These are phyloP conservation scores for Aspergillus puulaauensis DNA, from an alignment of 2,329 filamentous ascomycete species.

Conservation along the genomic window DNA sequence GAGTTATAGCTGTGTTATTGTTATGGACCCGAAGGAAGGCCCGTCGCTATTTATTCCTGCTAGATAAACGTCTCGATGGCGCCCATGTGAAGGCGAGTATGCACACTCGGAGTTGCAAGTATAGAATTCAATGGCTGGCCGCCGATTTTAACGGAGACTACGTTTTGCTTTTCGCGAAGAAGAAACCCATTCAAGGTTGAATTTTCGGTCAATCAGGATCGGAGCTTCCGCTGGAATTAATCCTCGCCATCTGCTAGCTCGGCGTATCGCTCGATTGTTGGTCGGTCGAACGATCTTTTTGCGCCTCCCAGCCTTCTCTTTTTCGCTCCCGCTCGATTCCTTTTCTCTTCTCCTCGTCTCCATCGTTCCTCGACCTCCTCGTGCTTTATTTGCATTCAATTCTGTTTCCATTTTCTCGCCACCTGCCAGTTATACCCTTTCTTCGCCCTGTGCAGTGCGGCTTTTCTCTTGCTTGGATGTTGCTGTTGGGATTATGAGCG, in stretches of 20 bases:
- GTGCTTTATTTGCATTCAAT: constrained; percentile 1
- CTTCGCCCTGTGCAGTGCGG: background rate
- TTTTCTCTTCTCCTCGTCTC: constrained; percentile 8
- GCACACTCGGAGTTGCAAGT: background rate
- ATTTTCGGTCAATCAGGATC: background rate
- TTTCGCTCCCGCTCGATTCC: constrained; percentile 9
- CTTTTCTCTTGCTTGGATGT: constrained; percentile 5
- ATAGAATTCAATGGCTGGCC: background rate
- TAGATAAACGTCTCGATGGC: background rate
- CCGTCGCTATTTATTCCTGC: background rate
- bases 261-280: constrained; percentile 9
- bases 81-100: background rate
- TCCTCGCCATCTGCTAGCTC: constrained; percentile 4
- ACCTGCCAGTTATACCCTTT: background rate
- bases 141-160: constrained; percentile 3
- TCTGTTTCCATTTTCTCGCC: constrained; percentile 5
- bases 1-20: background rate
- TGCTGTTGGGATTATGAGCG: constrained; percentile 19
- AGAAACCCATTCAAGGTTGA: background rate
- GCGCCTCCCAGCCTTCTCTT: constrained; percentile 25
- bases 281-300: constrained; percentile 9
- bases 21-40: background rate
- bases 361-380: background rate
- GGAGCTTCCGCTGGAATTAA: constrained; percentile 1
- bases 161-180: constrained; percentile 5